Conservation (phyloP, 768 basidiomycete species). For the Rhodotorula sphaerocarpa region DNA sequence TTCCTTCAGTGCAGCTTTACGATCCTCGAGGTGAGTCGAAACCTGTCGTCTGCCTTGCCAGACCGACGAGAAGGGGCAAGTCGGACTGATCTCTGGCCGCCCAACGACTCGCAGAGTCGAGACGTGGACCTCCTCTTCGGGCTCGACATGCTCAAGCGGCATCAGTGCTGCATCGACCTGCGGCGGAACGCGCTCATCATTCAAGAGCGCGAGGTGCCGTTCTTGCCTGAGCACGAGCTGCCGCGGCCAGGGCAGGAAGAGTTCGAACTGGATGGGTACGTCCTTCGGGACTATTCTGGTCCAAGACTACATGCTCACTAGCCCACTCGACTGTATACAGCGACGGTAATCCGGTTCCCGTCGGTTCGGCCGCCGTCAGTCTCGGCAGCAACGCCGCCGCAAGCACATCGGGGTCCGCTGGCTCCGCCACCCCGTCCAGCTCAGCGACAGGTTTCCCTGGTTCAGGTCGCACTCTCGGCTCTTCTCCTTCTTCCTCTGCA, state of each 20-base stretch:
- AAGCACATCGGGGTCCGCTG: not conserved
- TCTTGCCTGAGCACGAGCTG: conserved; percentile 88
- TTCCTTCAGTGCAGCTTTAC: conserved; percentile 83
- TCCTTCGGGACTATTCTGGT: not conserved
- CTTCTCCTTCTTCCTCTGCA: not conserved
- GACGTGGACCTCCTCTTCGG: conserved; percentile 94
- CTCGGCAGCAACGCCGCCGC: conserved; percentile 7
- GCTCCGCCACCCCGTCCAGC: not conserved
- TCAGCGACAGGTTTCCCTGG: conserved; percentile 26
- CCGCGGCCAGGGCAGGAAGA: conserved; percentile 56
- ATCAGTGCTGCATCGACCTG: conserved; percentile 93
- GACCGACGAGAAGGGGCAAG: too few species aligned
- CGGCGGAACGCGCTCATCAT: conserved; percentile 83
- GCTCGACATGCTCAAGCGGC: conserved; percentile 97
- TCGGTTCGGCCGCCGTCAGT: too few species aligned
- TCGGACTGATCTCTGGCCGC: not conserved
- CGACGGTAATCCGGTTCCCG: conserved; percentile 35
- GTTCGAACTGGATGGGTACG: conserved; percentile 41
- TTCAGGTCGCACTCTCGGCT: conserved; percentile 32
- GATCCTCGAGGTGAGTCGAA: conserved; percentile 68
- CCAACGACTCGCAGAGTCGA: conserved; percentile 56
- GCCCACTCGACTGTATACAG: not conserved
- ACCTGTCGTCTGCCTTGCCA: not conserved
- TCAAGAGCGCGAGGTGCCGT: conserved; percentile 75
- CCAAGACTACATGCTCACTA: not conserved